A percentile compares a stretch with the other conserved stretches of the same genome.
Evolutionary conservation across 805 yeast species (phyloP).

Genomic region (Candida patagonica): DNA sequence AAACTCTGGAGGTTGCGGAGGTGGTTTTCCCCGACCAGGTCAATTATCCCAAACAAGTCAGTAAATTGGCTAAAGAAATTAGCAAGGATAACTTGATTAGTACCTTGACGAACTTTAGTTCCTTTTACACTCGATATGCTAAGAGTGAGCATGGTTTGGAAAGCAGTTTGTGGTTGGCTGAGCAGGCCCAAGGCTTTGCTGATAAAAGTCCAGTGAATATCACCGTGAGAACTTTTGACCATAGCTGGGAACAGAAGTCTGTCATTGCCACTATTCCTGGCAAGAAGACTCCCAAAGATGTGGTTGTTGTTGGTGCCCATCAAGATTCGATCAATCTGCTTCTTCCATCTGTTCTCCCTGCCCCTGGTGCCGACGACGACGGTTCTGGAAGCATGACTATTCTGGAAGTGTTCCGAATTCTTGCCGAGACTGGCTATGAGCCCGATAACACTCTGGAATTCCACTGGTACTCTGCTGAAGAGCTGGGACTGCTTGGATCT

Average conservation of each 20-base stretch:
- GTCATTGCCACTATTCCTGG: conserved; percentile 50
- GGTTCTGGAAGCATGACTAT: conserved; percentile 80
- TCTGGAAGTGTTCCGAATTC: conserved; percentile 62
- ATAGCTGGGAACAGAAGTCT: conserved; percentile 73
- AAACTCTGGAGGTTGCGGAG: background rate
- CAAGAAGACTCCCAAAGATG: conserved; percentile 32
- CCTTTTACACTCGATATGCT: conserved; percentile 70
- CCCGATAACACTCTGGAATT: conserved; percentile 77
- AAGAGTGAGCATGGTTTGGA: conserved; percentile 61
- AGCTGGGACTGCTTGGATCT: conserved; percentile 84
- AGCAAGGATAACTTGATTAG: conserved; percentile 39
- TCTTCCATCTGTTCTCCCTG: conserved; percentile 55
- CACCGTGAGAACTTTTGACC: conserved; percentile 44
- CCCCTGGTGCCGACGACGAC: conserved; percentile 96
- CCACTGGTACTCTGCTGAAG: conserved; percentile 94
- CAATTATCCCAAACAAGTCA: conserved; percentile 32
- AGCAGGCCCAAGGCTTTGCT: conserved; percentile 32
- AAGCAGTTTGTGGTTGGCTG: conserved; percentile 61
- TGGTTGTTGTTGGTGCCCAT: conserved; percentile 80
- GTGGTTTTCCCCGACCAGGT: conserved; percentile 47
- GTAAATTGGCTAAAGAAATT: conserved; percentile 35
- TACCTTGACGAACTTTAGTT: conserved; percentile 52
- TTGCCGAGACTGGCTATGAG: conserved; percentile 36
- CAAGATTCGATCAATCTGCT: conserved; percentile 74
- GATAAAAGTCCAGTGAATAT: conserved; percentile 28